Evolutionary conservation across 768 basidiomycete genomes (phyloP).

Genomic region (Rhodotorula graminis): DNA sequence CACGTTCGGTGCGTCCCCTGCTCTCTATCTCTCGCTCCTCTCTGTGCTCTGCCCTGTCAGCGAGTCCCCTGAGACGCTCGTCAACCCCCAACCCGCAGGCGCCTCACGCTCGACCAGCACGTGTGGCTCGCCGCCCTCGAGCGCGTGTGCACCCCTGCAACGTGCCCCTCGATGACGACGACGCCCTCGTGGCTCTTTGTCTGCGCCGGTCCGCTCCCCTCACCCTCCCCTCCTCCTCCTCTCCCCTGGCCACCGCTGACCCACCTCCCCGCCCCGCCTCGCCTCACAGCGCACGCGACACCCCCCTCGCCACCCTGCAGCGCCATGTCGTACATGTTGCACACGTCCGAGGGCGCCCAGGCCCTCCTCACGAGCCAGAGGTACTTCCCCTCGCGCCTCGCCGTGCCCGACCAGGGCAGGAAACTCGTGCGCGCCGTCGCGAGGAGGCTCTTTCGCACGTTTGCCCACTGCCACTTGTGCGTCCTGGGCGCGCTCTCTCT

Average conservation of each 20-base stretch:
- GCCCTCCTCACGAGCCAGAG: conserved; percentile 83
- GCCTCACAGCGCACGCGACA: conserved; percentile 42
- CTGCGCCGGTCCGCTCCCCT: conserved; percentile 68
- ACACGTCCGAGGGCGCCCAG: conserved; percentile 88
- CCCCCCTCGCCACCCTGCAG: conserved; percentile 68
- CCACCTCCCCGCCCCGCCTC: conserved; percentile 77
- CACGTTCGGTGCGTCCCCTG: conserved; percentile 54
- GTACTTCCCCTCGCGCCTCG: conserved; percentile 58
- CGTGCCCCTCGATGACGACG: conserved; percentile 84
- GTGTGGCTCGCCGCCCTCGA: conserved; percentile 70
- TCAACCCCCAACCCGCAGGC: conserved; percentile 51
- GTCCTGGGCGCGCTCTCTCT: conserved; percentile 45
- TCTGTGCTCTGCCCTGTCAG: no score
- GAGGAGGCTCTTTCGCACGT: conserved; percentile 85
- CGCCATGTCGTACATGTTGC: conserved; percentile 91
- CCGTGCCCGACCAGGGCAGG: conserved; percentile 57
- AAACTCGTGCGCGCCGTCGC: conserved; percentile 85
- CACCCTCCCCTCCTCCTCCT: conserved; percentile 55
- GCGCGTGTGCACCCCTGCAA: conserved; percentile 40
- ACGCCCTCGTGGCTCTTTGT: conserved; percentile 97
- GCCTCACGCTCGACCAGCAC: conserved; percentile 80
- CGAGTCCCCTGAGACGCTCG: not conserved
- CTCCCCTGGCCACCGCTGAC: conserved; percentile 69
- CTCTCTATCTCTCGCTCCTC: conserved; percentile 39
- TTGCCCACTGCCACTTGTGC: conserved; percentile 80